Evolutionary conservation across 768 basidiomycete genomes (phyloP), one percentile per base, ranked within the genome.

Genomic region (Termitomyces sp.): DNA sequence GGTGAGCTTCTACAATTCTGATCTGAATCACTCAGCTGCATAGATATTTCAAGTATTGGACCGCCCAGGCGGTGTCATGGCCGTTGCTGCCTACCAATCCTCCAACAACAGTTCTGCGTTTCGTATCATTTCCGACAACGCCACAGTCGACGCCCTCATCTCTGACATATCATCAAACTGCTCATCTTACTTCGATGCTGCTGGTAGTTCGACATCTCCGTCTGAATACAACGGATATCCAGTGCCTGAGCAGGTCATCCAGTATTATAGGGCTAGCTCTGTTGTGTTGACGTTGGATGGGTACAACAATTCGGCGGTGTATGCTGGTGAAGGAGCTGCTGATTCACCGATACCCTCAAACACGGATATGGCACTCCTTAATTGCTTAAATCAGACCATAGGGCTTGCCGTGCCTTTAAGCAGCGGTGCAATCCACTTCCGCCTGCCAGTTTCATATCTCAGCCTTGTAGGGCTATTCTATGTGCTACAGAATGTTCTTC

Each of bases 221-320:
- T 60, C 37, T 47, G 29, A 34, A 14, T 59, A 42, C 14, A 43
- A 51, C 62, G n/a, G 56, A 65, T 12, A 62, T 63, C 60, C 60
- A 0, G 40, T 9, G 32, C 60, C 65, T 7, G 65, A 67, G 12
- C 60, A 74, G 67, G 67, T 85, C 0, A 65, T 88, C 15, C 83
- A 88, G 58, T 90, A 88, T 69, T 90, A 85, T 66, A 84, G 88
- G 20, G 81, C 84, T 1, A 86, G 85, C 66, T 86, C 81, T 50
- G 77, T 87, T 38, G 82, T 77, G 1, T 74, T 89, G 20, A 79
- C 84, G 1, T 72, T 88, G 6, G 83, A 89, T 59, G 83, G 83
- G 0, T 89, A 89, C 67, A 87, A 88, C 66, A 82, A 89, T 63
- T 83, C 83, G 0, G 83, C 79, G 4, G 80, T 76, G 4, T 70